Evolutionary conservation across 129 eudicot genomes (phyloP), one percentile per base, ranked within the genome.

Genomic region (Pittosporum tobira): DNA sequence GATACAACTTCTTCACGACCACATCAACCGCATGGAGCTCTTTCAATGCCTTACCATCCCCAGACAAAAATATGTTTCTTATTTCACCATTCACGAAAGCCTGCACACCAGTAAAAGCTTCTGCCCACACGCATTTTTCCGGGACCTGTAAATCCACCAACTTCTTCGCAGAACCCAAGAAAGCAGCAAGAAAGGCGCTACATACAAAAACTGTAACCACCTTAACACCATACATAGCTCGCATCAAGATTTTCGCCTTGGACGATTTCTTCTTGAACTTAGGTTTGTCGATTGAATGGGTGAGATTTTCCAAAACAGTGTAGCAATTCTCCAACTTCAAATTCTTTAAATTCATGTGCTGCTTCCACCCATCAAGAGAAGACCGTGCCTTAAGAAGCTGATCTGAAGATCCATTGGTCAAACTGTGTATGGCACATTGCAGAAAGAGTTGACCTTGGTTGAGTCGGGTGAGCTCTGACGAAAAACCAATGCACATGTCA

Each of bases 171-270:
- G 94, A 84, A 19, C 93, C 85, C 2, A 91, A 78, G 62, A 93
- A 81, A 1, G 84, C 82, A 70, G 91, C 81, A 61, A 82, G 81
- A 51, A 87, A 84, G 27, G 77, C 71, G 64, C 83, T 72, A 57
- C 88, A 93, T 1, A 93, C 59, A 64, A 93, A 79, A 53, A 93
- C 72, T 37, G 96, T 81, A 16, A 72, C 78, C 23, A 81, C 96
- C 68, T 73, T 93, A 23, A 93, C 94, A 25, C 96, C 99, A 20
- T 81, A 84, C 93, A 93, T 76, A 62, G 96, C 99, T 54, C 75
- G 84, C 77, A 93, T 90, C 77, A 93, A 60, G 53, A 84, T 83
- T 66, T 81, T 84, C 4, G 91, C 96, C 69, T 93, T 87, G 3
- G 91, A 75, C 20, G 93, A 81, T 68, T 77, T 93, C 66, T 84